Base-by-base conservation (phyloP, 345 rosid species). In the Eucalyptus marginata region DNA sequence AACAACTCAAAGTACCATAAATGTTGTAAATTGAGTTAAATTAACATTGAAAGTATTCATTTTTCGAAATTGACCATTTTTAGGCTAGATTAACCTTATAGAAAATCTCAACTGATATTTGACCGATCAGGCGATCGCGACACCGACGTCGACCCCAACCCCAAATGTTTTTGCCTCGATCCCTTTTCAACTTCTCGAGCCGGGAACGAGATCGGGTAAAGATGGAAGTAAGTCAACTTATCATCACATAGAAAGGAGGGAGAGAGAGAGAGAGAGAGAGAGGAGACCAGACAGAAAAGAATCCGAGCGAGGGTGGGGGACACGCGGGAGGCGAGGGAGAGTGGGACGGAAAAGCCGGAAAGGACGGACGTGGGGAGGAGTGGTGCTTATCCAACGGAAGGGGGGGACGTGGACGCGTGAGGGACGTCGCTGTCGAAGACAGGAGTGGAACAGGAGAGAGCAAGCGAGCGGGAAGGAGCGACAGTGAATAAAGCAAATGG, bases 401-500 rank as follows among this genome's bases (percentile, higher is more conserved):
- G 22, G 7, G 25, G 4, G 46, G 46, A 76, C 83, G 83, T 6
- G 27, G 83, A 76, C 83, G 83, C 83, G 83, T 36, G 8, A 1
- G 83, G 83, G 27, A 76, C 47, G 83, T 76, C 83, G 83, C 83
- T 76, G 83, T 76, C 83, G 83, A 36, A 20, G 83, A 76, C 47
- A 20, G 83, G 83, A 36, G 83, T 5, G 81, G 25, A 10, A 71
- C 43, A 71, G 14, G 10, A 20, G 13, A 36, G 81, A 17, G 81
- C 7, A 4, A 18, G 76, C 17, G 2, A 31, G 46, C 7, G 7
- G 4, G 81, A 36, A 18, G 44, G 1, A 10, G 43, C 20, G 36
- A 64, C 18, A 7, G 31, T n/a, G 36, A n/a, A 1, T 7, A 64
- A 13, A 14, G 40, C 4, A 6, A 3, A 16, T 8, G 12, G 22